Base-by-base conservation (phyloP, 2,329 filamentous ascomycete species). In the Penicillium sumatraense region DNA sequence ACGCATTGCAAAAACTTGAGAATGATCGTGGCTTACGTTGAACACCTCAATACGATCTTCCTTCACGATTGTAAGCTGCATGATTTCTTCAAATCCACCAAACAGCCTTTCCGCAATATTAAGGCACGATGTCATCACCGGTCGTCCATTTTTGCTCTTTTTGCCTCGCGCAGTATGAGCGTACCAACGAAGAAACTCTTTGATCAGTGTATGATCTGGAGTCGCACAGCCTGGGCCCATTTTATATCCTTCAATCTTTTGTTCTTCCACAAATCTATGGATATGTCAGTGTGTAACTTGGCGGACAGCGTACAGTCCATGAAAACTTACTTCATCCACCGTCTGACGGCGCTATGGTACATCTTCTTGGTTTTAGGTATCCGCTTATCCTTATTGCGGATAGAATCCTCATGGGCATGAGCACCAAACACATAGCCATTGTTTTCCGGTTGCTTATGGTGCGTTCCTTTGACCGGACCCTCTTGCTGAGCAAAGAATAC, bases 121-220 rank as follows among this genome's bases (percentile, higher is more conserved):
- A 5, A 58, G 20, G 38, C 54, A 33, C 20, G 40, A 56, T 51
- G 23, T 54, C 26, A 57, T 58, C 31, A 59, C 56, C 14, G 26
- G 53, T 20, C 53, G 18, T 50, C 51, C 23, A 42, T 61, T 57
- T 33, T 61, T 53, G 49, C 48, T 53, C 52, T 54, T 58, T 40
- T 46, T 54, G 13, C 53, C 49, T 49, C 23, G 23, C 41, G 51
- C 45, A 3, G 13, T 21, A 47, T 57, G 20, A 54, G 27, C 31
- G 11, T 61, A 61, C 53, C 35, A 61, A 31, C 51, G 48, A 18
- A 61, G 9, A 31, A 61, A 58, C 49, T 61, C 58, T 56, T 61
- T 61, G 16, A 58, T 44, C 10, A 54, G 27, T 29, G 5, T 40
- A 50, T 61, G n/a, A 26, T 57, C 56, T 57, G 21, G 53, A 47